phyloP scores from a whole-genome alignment of 371 early-diverging fungal genomes.

The Capillidium heterosporum region DNA sequence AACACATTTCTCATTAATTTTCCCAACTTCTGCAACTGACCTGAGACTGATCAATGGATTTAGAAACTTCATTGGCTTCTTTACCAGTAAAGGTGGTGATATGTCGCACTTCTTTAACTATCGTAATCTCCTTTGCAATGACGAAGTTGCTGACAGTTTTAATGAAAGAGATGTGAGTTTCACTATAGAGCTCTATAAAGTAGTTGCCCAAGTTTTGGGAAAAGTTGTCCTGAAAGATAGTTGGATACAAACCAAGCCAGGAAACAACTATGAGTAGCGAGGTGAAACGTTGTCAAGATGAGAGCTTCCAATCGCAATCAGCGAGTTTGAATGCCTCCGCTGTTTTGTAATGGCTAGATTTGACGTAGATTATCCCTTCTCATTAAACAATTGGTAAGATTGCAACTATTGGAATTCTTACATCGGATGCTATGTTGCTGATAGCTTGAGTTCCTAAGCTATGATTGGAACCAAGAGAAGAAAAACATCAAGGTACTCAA shows the following conservation, averaged over 20 bases:
- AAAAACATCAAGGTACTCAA: no score
- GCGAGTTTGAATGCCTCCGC: no score
- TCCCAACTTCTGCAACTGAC: slow-evolving; percentile 31
- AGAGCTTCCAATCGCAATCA: no score
- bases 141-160: slow-evolving; percentile 78
- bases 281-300: no score
- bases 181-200: slow-evolving; percentile 98
- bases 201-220: slow-evolving; percentile 62
- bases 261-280: no score
- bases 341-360: no score
- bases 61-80: slow-evolving; percentile 57
- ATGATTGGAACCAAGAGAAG: no score
- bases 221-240: slow-evolving; percentile 60
- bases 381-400: no score
- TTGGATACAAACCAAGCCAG: slow-evolving; percentile 79
- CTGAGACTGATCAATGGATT: slow-evolving; percentile 41
- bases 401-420: no score
- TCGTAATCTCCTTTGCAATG: slow-evolving; percentile 83
- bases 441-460: no score
- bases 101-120: slow-evolving; percentile 94
- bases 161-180: slow-evolving; percentile 92
- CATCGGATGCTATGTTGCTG: no score
- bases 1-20: slow-evolving; percentile 37
- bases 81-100: slow-evolving; percentile 94
- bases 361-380: no score